Conservation (phyloP, 106 monocot species). For the Allium fistulosum region DNA sequence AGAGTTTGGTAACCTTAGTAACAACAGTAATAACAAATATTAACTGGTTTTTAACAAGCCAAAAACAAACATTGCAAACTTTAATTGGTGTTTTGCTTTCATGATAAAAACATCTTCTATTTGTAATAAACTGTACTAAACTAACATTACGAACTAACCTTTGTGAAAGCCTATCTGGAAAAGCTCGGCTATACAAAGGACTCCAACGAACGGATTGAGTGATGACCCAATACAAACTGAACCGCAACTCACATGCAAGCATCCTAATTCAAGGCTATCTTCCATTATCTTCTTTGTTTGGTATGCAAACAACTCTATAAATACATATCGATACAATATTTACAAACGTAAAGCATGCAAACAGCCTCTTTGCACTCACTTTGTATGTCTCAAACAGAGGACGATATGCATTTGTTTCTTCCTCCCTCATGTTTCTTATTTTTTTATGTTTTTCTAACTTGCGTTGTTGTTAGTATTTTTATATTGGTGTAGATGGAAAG, state of each 20-base stretch:
- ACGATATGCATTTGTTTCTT: slow-evolving; percentile 8
- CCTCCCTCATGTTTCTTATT: background rate
- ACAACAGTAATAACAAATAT: too few species aligned
- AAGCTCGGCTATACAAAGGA: slow-evolving; percentile 33
- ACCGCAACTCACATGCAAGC: slow-evolving; percentile 51
- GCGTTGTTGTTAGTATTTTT: too few species aligned
- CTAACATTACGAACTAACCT: slow-evolving; percentile 10
- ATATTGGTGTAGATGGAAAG: too few species aligned
- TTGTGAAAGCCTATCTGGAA: slow-evolving; percentile 40
- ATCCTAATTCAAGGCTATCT: slow-evolving; percentile 29
- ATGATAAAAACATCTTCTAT: too few species aligned
- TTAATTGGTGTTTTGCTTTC: background rate
- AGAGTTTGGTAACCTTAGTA: too few species aligned
- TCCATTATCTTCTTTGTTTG: slow-evolving; percentile 5
- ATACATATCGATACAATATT: slow-evolving; percentile 27
- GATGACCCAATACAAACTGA: slow-evolving; percentile 52
- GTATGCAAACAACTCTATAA: slow-evolving; percentile 30
- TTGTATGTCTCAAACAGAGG: slow-evolving; percentile 25
- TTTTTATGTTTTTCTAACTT: background rate
- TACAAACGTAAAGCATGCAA: slow-evolving; percentile 18
- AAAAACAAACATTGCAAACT: too few species aligned
- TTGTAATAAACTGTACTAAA: too few species aligned
- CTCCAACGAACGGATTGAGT: slow-evolving; percentile 55
- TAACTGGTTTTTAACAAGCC: too few species aligned
- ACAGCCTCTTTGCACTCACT: slow-evolving; percentile 18